Evolutionary conservation across 495 filamentous ascomycete species (phyloP), one percentile per base, ranked within the genome.

Genomic region (Friedmanniomyces endolithicus): DNA sequence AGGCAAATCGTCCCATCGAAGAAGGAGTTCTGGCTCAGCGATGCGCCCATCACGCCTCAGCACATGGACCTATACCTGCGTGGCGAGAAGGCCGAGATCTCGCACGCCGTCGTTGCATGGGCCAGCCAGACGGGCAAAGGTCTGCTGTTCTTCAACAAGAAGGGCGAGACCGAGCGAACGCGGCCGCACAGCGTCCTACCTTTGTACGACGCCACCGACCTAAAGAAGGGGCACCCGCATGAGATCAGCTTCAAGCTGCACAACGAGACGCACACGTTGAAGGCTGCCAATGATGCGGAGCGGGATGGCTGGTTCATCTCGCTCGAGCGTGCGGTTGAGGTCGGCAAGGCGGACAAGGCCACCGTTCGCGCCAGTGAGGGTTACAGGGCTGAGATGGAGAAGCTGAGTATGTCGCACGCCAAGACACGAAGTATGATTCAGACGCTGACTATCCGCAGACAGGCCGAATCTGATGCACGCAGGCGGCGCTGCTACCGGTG

Each of bases 111-210:
- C 61, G 83, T 80, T 62, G 84, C 92, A 40, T 94, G 94, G 85
- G 87, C 90, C 52, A 82, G 77, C 57, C 80, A 94, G 73, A 97
- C 92, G 55, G 90, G 92, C 65, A 95, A 94, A 78, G 92, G 92
- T 70, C 83, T 98, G 7, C 74, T 96, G 33, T 94, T 92, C 77
- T 88, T 87, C 71, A 80, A 82, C 70, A 96, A 96, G 83, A 79
- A 85, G 63, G 79, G 82, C 52, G 78, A 83, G 6, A 46, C 39
- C 19, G 16, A 16, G 17, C 44, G 6, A 43, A 24, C 12, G 6
- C 12, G 46, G 11, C 43, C 34, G 23, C 43, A n/a, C 50, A 52
- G 23, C 40, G 35, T 39, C 2, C 43, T 70, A 16, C 52, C 64
- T 59, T 56, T 65, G 39, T 55, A 58, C 63, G 90, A 97, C 62